These are phyloP conservation scores for Hylodesmum podocarpum DNA, from an alignment of 306 rosid species.

Conservation along the genomic window DNA sequence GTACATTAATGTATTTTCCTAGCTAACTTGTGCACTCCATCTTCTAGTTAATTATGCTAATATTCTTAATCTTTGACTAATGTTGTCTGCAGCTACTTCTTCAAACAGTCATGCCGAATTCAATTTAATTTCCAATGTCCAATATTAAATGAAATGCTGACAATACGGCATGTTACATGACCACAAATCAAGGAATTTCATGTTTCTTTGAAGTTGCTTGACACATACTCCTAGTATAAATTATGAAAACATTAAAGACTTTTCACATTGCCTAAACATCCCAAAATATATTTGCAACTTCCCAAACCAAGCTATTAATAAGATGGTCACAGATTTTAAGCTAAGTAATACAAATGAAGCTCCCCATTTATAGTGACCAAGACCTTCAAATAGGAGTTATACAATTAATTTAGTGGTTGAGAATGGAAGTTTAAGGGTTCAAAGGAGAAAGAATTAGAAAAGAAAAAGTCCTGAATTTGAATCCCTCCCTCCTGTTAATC, in stretches of 20 bases:
- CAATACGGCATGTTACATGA: slow-evolving; percentile 10
- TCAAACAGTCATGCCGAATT: neutral
- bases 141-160: slow-evolving; percentile 4
- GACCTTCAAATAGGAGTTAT: too few relatives aligned
- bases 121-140: neutral
- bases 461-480: too few relatives aligned
- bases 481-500: too few relatives aligned
- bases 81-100: neutral
- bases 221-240: slow-evolving; percentile 16
- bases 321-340: neutral
- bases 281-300: neutral
- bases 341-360: neutral
- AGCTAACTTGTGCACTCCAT: neutral
- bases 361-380: neutral
- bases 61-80: neutral
- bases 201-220: slow-evolving; percentile 7
- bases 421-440: too few relatives aligned
- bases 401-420: too few relatives aligned
- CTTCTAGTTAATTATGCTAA: neutral
- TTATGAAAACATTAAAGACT: neutral
- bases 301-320: neutral
- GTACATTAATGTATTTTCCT: neutral
- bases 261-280: neutral
- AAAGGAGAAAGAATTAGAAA: too few relatives aligned
- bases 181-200: slow-evolving; percentile 1